Base-by-base conservation (phyloP, 139 green algal genomes). In the Chlamydomonas sphaeroides region DNA sequence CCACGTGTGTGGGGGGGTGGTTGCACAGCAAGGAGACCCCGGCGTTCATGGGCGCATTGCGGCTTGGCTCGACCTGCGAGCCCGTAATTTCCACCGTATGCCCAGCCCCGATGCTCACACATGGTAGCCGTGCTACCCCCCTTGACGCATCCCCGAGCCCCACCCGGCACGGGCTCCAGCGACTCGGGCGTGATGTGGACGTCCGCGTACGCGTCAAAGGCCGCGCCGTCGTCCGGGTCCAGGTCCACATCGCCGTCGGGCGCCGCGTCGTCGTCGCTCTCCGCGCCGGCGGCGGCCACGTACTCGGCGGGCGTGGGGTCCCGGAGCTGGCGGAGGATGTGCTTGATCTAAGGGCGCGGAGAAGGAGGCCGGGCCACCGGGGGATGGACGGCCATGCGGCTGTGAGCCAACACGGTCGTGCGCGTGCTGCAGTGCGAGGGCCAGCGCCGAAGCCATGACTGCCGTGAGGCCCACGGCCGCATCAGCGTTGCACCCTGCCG, bases 141-240 rank as follows among this genome's bases (percentile, higher is more conserved):
- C 8, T 26, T 76, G 41, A 28, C 38, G 26, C 39, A 14, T 33
- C 63, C 2, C 21, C 28, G 1, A 21, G 2, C 2, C 75, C 5
- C 48, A 80, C 69, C 69, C 21, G 59, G 68, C 57, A 51, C 23
- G 14, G 1, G 4, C 59, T 42, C 59, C 28, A 67, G 48, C 1
- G 8, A 41, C 83, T 88, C 83, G 8, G 67, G 57, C 20, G 75
- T 56, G 18, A 75, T n/a, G 35, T 88, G 67, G 49, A 84, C 53
- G 57, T 88, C 83, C 25, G 75, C 74, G 67, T 75, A 84, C 39
- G 75, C 57, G 33, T 80, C 84, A 1, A 75, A 76, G 1, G 35
- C 65, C 23, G 33, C 61, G 15, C 65, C 75, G 14, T 63, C 61
- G 5, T 48, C 75, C 17, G 17, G n/a, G n/a, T 88, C 84, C 8